These are phyloP conservation scores for Monosporozyma aquatica DNA, from an alignment of 805 yeast genomes.

Conservation along the genomic window DNA sequence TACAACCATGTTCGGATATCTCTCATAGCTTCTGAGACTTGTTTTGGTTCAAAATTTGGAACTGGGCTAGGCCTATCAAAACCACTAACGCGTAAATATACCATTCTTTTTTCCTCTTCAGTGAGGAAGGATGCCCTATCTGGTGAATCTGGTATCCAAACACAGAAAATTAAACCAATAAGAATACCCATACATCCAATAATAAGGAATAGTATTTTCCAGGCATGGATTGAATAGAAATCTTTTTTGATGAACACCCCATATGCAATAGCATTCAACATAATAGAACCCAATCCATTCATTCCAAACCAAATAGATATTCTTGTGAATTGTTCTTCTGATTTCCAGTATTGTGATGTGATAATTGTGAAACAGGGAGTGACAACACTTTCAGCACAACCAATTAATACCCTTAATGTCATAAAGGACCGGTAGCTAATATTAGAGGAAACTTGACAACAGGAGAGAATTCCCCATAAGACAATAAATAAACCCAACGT, in stretches of 20 bases:
- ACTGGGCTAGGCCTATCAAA: conserved; percentile 53
- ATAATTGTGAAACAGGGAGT: neutral
- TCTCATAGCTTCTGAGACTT: conserved; percentile 17
- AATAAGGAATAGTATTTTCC: neutral
- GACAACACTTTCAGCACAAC: neutral
- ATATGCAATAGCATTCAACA: conserved; percentile 48
- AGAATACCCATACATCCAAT: neutral
- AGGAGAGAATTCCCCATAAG: neutral
- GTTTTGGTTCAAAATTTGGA: conserved; percentile 43
- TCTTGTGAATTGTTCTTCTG: conserved; percentile 37
- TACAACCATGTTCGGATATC: neutral
- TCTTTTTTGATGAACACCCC: conserved; percentile 29
- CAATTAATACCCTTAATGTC: neutral
- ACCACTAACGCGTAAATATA: conserved; percentile 42
- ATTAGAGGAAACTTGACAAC: neutral
- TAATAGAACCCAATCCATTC: conserved; percentile 12
- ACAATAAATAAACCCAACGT: neutral
- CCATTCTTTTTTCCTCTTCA: conserved; percentile 35
- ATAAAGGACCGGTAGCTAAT: neutral
- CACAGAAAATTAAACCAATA: conserved; percentile 20
- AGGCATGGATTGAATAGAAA: neutral
- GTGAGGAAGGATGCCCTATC: conserved; percentile 37
- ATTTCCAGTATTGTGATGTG: conserved; percentile 50
- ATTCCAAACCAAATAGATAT: conserved; percentile 14
- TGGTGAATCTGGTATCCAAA: conserved; percentile 52